Conservation (phyloP, 805 yeast genomes). For the Myxozyma mucilagina region DNA sequence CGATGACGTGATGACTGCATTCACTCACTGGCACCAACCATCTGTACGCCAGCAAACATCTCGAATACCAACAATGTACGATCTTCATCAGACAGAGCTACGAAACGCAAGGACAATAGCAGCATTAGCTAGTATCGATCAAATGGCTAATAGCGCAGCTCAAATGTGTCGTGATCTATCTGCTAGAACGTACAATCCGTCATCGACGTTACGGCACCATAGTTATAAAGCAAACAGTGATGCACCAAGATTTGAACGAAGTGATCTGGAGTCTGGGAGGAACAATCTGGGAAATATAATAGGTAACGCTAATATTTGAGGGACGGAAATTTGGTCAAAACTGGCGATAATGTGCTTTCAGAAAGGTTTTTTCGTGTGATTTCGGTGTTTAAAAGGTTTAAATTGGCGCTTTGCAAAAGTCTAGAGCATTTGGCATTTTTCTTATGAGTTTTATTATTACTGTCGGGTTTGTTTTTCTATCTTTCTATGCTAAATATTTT, state of each 20-base stretch:
- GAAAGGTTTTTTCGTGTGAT: background rate
- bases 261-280: background rate
- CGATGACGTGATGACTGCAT: constrained; percentile 6
- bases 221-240: background rate
- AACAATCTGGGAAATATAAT: background rate
- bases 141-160: background rate
- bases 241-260: background rate
- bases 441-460: background rate
- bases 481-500: background rate
- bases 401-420: background rate
- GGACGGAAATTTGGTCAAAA: background rate
- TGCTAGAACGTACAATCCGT: background rate
- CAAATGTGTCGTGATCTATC: constrained; percentile 5
- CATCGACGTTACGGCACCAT: background rate
- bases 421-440: background rate
- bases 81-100: background rate
- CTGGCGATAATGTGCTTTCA: background rate
- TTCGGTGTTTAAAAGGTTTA: background rate
- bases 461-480: background rate
- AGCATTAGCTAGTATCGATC: constrained; percentile 1
- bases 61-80: constrained; percentile 2
- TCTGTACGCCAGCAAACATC: background rate
- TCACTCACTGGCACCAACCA: constrained; percentile 5
- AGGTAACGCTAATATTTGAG: background rate
- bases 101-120: background rate